Conservation (phyloP, 352 stramenopile species). For the Thraustochytrium sp. region DNA sequence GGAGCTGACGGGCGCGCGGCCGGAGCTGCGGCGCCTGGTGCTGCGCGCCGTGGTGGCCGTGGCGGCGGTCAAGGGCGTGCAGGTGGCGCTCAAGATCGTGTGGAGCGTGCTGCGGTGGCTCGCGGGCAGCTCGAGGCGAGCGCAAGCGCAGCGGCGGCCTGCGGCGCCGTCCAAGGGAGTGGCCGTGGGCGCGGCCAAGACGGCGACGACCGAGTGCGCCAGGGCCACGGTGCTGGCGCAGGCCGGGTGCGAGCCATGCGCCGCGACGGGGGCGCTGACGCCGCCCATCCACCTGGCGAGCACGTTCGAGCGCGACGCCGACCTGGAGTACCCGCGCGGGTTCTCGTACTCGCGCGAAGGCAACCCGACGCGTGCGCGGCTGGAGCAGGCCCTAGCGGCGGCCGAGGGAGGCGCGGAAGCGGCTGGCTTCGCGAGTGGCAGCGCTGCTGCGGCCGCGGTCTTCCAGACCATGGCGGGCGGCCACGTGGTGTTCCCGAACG, state of each 20-base stretch:
- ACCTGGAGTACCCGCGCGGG: slow-evolving; percentile 27
- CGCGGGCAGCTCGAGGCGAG: not conserved
- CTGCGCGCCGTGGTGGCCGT: not conserved
- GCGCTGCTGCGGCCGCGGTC: slow-evolving; percentile 25
- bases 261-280: slow-evolving; percentile 1
- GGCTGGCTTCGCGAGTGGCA: slow-evolving; percentile 26
- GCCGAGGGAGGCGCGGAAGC: not conserved
- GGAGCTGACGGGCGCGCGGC: too few species aligned
- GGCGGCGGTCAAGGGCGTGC: not conserved
- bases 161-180: not conserved
- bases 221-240: slow-evolving; percentile 16
- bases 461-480: slow-evolving; percentile 27
- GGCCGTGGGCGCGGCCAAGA: too few species aligned
- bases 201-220: not conserved
- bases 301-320: slow-evolving; percentile 44
- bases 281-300: slow-evolving; percentile 41
- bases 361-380: slow-evolving; percentile 28
- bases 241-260: slow-evolving; percentile 3
- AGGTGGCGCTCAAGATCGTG: not conserved
- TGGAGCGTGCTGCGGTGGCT: not conserved
- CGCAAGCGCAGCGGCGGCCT: not conserved
- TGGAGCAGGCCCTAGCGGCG: slow-evolving; percentile 20
- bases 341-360: slow-evolving; percentile 16
- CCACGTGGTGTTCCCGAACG: slow-evolving; percentile 35
- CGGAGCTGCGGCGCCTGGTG: too few species aligned